A percentile compares a stretch with the other conserved stretches of the same genome.
Evolutionary conservation across 305 asterid species (phyloP).

Genomic region (Fraxinus latifolia): DNA sequence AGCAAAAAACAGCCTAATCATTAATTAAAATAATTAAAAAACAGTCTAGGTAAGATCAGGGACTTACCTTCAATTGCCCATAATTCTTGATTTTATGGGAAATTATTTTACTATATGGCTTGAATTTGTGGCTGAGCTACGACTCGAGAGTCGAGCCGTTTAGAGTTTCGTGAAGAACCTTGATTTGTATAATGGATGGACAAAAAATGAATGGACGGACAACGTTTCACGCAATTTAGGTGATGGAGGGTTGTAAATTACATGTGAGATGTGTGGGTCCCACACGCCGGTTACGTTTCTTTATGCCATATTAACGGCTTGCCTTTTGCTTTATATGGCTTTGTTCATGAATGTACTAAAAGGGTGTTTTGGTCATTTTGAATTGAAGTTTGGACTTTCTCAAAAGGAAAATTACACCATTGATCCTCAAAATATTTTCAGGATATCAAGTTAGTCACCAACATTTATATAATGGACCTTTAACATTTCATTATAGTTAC

Average conservation of each 20-base stretch:
- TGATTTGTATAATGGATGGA: constrained; percentile 17
- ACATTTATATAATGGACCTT: not conserved
- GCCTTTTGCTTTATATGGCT: constrained; percentile 9
- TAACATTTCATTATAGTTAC: not conserved
- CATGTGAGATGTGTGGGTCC: constrained; percentile 13
- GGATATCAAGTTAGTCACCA: not conserved
- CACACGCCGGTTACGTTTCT: constrained; percentile 29
- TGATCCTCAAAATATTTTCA: not conserved
- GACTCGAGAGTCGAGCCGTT: not conserved
- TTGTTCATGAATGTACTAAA: not conserved
- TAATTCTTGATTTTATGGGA: not conserved
- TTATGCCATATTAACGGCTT: constrained; percentile 24
- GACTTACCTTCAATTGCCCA: not conserved
- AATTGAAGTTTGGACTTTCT: not conserved
- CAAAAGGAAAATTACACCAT: not conserved
- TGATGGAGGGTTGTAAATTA: constrained; percentile 24
- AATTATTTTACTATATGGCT: not conserved
- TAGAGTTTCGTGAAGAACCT: not conserved
- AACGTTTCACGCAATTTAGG: not conserved
- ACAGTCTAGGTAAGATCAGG: not conserved
- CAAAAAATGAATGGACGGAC: constrained; percentile 14
- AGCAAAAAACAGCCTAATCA: not conserved
- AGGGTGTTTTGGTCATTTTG: not conserved
- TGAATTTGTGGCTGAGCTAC: not conserved
- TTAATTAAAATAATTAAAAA: too few species aligned